These are phyloP conservation scores for Amanita polypyramis DNA, from an alignment of 768 basidiomycete species.

Conservation along the genomic window DNA sequence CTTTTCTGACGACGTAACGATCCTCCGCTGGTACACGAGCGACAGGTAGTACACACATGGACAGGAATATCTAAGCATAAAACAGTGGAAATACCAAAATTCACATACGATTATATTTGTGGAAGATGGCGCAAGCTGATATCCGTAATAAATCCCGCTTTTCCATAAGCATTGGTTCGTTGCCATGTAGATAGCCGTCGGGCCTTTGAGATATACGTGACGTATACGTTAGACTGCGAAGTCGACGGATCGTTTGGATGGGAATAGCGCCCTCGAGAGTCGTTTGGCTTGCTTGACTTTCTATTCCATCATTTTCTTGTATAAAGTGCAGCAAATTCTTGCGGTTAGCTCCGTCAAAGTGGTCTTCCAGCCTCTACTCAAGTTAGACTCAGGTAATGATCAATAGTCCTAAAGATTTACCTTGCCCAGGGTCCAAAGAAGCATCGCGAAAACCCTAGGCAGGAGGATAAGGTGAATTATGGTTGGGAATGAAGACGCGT, in stretches of 20 bases:
- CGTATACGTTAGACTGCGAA: constrained; percentile 11
- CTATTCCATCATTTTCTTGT: constrained; percentile 17
- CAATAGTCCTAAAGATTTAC: constrained; percentile 13
- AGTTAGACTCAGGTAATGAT: not conserved
- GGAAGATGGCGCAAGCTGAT: constrained; percentile 46
- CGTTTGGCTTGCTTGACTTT: constrained; percentile 7
- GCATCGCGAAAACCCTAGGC: constrained; percentile 32
- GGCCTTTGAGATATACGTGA: constrained; percentile 10
- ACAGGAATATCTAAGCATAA: constrained; percentile 46
- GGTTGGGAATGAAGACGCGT: constrained; percentile 9
- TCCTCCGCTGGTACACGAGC: constrained; percentile 38
- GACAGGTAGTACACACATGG: constrained; percentile 40
- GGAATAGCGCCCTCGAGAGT: not conserved
- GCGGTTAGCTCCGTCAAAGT: constrained; percentile 49
- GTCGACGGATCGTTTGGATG: constrained; percentile 9
- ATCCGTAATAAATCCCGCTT: constrained; percentile 26
- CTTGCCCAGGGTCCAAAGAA: constrained; percentile 61
- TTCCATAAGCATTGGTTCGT: constrained; percentile 13
- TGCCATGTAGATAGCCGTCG: constrained; percentile 5
- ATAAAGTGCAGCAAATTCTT: constrained; percentile 47
- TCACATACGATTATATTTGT: constrained; percentile 45
- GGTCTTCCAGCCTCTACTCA: constrained; percentile 42
- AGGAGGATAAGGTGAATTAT: constrained; percentile 9
- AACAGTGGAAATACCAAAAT: not conserved
- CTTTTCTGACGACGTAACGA: constrained; percentile 47